Evolutionary conservation across 2,329 filamentous ascomycete species (phyloP).

Genomic region (Xylaria sp.): DNA sequence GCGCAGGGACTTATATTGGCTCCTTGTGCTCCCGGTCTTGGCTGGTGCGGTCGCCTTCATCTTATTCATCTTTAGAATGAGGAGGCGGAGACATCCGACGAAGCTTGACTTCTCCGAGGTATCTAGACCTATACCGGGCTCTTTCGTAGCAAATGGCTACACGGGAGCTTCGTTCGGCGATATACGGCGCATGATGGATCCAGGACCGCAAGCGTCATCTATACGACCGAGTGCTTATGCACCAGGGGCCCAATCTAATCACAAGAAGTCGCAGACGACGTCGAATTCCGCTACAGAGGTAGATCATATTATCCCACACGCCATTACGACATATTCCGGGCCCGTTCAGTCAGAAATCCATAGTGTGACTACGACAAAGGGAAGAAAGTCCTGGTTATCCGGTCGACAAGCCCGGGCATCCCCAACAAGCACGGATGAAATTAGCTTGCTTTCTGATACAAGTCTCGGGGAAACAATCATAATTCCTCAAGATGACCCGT

Average conservation of each 20-base stretch:
- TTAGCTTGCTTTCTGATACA: conserved; percentile 40
- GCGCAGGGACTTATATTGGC: conserved; percentile 35
- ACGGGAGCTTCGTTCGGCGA: conserved; percentile 27
- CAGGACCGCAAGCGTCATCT: conserved; percentile 20
- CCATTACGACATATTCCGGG: conserved; percentile 31
- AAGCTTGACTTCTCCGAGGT: conserved; percentile 34
- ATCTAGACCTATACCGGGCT: conserved; percentile 40
- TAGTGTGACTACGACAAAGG: conserved; percentile 22
- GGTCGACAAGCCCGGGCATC: conserved; percentile 19
- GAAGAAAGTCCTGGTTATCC: conserved; percentile 30
- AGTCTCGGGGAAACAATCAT: conserved; percentile 36
- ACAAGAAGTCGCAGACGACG: conserved; percentile 19
- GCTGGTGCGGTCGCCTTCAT: conserved; percentile 31
- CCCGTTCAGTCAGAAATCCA: conserved; percentile 19
- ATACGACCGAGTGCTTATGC: background rate
- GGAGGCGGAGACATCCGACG: conserved; percentile 32
- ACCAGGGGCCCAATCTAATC: conserved; percentile 23
- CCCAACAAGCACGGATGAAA: conserved; percentile 29
- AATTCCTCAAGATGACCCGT: conserved; percentile 30
- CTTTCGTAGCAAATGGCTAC: conserved; percentile 34
- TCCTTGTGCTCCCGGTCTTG: conserved; percentile 38
- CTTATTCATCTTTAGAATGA: conserved; percentile 32
- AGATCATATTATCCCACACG: conserved; percentile 27
- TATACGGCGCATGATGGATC: conserved; percentile 31
- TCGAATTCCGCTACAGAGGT: conserved; percentile 23